A percentile compares a stretch with the other conserved stretches of the same genome.
Evolutionary conservation across 768 basidiomycete genomes (phyloP).

Genomic region (Psilocybe cyanescens): DNA sequence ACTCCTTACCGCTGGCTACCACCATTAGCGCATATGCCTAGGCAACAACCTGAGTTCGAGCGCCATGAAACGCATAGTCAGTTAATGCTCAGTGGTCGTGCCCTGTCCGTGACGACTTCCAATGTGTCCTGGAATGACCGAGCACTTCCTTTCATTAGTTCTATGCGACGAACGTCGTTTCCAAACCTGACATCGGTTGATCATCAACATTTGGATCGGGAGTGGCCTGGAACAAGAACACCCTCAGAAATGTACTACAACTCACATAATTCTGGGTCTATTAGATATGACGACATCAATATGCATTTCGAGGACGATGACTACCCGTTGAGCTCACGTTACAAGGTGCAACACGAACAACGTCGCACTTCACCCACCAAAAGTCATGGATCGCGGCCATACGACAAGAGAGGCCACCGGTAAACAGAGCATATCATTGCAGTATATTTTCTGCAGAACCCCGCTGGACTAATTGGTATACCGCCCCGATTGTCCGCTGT

Average conservation of each 20-base stretch:
- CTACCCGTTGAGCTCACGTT: background rate
- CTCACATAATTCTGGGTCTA: background rate
- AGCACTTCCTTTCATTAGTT: slow-evolving; percentile 20
- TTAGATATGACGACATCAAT: slow-evolving; percentile 10
- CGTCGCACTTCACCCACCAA: background rate
- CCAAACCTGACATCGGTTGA: slow-evolving; percentile 12
- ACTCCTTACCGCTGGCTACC: background rate
- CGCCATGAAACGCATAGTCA: background rate
- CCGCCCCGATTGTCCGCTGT: no score
- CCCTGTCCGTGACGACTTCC: background rate
- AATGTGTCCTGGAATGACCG: slow-evolving; percentile 11
- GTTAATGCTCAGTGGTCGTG: background rate
- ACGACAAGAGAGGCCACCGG: background rate
- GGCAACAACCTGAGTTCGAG: background rate
- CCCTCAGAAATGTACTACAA: background rate
- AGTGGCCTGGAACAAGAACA: background rate
- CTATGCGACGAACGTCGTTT: slow-evolving; percentile 21
- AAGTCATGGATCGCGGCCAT: background rate
- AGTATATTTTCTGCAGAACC: no score
- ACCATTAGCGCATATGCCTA: background rate
- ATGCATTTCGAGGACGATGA: slow-evolving; percentile 10
- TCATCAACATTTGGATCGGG: background rate
- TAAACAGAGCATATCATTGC: background rate
- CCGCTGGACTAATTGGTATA: no score
- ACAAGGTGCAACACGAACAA: background rate